Base-by-base conservation (phyloP, 2,329 filamentous ascomycete species). In the Alternaria sp. region DNA sequence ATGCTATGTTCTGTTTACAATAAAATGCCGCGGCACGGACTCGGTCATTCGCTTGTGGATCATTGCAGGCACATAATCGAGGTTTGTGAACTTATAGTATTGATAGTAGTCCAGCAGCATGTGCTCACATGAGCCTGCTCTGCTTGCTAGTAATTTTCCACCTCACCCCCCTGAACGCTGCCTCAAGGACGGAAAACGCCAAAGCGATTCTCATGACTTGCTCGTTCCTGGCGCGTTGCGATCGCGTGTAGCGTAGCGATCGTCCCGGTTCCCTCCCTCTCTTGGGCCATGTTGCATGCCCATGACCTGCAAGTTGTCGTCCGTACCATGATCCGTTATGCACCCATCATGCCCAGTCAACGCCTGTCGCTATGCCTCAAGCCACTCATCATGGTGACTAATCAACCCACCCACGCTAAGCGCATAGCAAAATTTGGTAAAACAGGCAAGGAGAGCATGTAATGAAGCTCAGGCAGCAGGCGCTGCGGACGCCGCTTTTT, bases 291-390 rank as follows among this genome's bases (percentile, higher is more conserved):
- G 12, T 26, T 57, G 54, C 58, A 25, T 21, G 21, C 64, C 23
- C 32, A 55, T 53, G 30, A 23, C 44, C 49, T 19, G 19, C 57
- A 52, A 49, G 26, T 11, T 30, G 40, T 47, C 43, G 45, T 40
- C 32, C 49, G 19, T 56, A 23, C 57, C 54, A 44, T 63, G 50
- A 45, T 52, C 45, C 46, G 65, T 65, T 67, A 47, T 59, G 70
- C 68, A 69, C 72, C 68, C 59, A 53, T 63, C 53, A 65, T 67
- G 67, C 63, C 68, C 66, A 62, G 58, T 63, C 66, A 79, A 80
- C 76, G 76, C 77, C 77, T 57, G 64, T 77, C 77, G 76, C 77
- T 79, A 79, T 79, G 76, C 76, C 71, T 72, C 61, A 64, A 59
- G 58, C 53, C 61, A 65, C 57, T 61, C 46, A 44, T 65, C 63